Percentiles rank a stretch among this genome's conserved stretches.
phyloP scores from a whole-genome alignment of 2,329 filamentous ascomycete species.

The Penicillium decumbens region DNA sequence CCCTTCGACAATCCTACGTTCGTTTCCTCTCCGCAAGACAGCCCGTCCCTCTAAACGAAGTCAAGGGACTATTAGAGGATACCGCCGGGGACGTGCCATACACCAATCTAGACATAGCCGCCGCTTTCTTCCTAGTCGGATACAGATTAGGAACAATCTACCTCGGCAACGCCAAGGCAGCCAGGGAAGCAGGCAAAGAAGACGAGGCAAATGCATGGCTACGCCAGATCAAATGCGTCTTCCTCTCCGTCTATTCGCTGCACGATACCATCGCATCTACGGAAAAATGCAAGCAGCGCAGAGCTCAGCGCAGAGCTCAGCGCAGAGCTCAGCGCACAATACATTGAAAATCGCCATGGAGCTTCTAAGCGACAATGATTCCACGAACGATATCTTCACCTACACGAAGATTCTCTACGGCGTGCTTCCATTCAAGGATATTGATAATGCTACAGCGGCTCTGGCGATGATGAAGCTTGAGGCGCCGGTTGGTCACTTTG shows the following conservation, averaged over 20 bases:
- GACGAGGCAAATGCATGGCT: constrained; percentile 11
- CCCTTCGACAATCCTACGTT: constrained; percentile 15
- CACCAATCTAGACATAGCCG: not conserved
- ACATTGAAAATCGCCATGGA: constrained; percentile 26
- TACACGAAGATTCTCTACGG: constrained; percentile 21
- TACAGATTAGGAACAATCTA: constrained; percentile 12
- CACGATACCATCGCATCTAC: constrained; percentile 18
- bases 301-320: constrained; percentile 19
- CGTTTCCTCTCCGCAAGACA: constrained; percentile 10
- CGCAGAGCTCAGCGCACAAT: constrained; percentile 18
- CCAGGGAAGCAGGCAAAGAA: constrained; percentile 4
- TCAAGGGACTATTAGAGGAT: not conserved
- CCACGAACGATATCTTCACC: constrained; percentile 25
- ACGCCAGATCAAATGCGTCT: constrained; percentile 14
- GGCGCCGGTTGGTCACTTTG: not conserved
- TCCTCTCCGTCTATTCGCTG: constrained; percentile 17
- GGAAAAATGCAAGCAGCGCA: constrained; percentile 19
- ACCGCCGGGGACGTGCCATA: not conserved
- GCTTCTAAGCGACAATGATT: constrained; percentile 27
- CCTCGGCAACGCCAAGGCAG: constrained; percentile 11
- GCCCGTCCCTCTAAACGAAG: not conserved
- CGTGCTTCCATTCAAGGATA: constrained; percentile 22
- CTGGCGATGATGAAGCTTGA: constrained; percentile 12
- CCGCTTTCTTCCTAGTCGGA: not conserved
- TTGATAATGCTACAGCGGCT: constrained; percentile 13